phyloP scores from a whole-genome alignment of 2,329 filamentous ascomycete species.

The Emmonsiellopsis sp. region DNA sequence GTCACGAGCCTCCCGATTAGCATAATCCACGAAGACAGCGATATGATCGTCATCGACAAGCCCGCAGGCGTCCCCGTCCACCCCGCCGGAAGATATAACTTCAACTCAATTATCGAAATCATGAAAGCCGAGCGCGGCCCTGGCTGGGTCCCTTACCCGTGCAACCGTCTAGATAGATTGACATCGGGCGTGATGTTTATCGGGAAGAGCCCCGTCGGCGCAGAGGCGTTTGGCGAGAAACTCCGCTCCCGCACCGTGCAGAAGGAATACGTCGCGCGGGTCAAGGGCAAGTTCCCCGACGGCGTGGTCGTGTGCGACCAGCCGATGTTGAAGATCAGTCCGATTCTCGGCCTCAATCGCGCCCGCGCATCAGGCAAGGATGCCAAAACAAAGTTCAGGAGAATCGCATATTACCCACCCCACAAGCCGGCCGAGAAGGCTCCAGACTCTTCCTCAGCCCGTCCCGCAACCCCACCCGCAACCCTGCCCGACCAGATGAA shows the following conservation, averaged over 20 bases:
- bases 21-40: conserved; percentile 82
- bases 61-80: conserved; percentile 92
- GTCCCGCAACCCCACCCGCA: conserved; percentile 9
- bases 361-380: conserved; percentile 89
- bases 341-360: conserved; percentile 86
- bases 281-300: conserved; percentile 84
- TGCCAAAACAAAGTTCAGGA: conserved; percentile 83
- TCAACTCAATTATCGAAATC: conserved; percentile 90
- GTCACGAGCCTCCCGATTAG: conserved; percentile 72
- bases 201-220: conserved; percentile 73
- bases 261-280: conserved; percentile 91
- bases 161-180: conserved; percentile 86
- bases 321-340: conserved; percentile 87
- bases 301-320: conserved; percentile 88
- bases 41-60: conserved; percentile 95
- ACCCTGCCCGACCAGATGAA: conserved; percentile 12
- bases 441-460: background rate
- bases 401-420: conserved; percentile 81
- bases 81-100: conserved; percentile 89
- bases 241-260: conserved; percentile 73
- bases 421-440: conserved; percentile 19
- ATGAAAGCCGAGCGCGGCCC: conserved; percentile 65
- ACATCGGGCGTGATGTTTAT: conserved; percentile 99
- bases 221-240: conserved; percentile 66
- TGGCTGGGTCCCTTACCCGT: conserved; percentile 57